Conservation (phyloP, 2,329 filamentous ascomycete genomes). For the Atkinsonella hypoxylon region DNA sequence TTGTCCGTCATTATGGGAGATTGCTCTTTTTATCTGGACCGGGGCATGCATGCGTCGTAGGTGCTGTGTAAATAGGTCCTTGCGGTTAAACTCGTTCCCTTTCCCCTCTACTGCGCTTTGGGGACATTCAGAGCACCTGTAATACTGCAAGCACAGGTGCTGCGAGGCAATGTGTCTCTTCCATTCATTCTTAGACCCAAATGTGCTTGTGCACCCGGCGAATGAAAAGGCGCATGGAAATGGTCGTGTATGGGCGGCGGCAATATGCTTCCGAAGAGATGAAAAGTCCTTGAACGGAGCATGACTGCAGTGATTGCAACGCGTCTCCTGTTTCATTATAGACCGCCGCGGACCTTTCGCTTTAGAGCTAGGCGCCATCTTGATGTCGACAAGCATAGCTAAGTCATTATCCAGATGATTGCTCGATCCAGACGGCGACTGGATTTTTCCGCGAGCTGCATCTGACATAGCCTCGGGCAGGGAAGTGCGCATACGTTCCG, state of each 20-base stretch:
- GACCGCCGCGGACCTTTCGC: constrained; percentile 33
- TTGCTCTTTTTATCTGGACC: constrained; percentile 46
- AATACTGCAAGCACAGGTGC: constrained; percentile 62
- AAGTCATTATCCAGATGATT: constrained; percentile 17
- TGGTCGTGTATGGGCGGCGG: constrained; percentile 55
- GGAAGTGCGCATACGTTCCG: constrained; percentile 23
- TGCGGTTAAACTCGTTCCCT: constrained; percentile 74
- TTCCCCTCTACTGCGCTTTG: constrained; percentile 41
- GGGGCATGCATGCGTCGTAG: constrained; percentile 85
- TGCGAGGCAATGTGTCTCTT: constrained; percentile 88
- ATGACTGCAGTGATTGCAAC: constrained; percentile 50
- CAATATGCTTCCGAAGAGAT: constrained; percentile 53
- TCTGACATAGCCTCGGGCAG: constrained; percentile 27
- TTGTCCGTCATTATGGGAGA: constrained; percentile 45
- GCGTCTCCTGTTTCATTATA: constrained; percentile 47
- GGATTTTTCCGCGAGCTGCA: constrained; percentile 13
- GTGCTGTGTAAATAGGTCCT: constrained; percentile 92
- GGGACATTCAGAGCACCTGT: constrained; percentile 51
- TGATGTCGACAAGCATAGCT: constrained; percentile 12
- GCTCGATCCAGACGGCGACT: constrained; percentile 23
- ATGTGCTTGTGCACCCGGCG: constrained; percentile 73
- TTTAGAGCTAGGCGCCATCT: constrained; percentile 18
- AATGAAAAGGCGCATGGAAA: constrained; percentile 80
- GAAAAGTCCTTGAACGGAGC: constrained; percentile 56
- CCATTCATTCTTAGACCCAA: constrained; percentile 95